phyloP scores from a whole-genome alignment of 164 flowering plant genomes.

The Vitis rotundifolia region DNA sequence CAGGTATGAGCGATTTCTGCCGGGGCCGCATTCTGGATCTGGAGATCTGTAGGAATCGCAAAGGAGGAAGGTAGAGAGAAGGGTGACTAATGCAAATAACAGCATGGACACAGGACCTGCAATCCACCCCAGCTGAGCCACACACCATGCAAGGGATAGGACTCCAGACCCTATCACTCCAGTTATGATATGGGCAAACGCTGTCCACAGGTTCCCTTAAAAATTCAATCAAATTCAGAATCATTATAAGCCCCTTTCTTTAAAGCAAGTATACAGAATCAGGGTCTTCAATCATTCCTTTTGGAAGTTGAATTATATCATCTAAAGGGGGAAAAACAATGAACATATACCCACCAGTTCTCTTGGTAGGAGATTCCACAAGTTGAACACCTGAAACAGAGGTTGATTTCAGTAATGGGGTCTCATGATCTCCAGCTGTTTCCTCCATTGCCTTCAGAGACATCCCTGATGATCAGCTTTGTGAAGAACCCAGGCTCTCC shows the following conservation, averaged over 20 bases:
- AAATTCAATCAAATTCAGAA: background rate
- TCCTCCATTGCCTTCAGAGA: background rate
- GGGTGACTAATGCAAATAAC: constrained; percentile 53
- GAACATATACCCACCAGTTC: constrained; percentile 8
- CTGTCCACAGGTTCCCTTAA: constrained; percentile 66
- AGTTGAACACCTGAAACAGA: background rate
- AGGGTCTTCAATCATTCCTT: background rate
- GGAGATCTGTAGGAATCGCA: constrained; percentile 57
- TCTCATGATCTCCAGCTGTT: background rate
- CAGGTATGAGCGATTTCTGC: constrained; percentile 44
- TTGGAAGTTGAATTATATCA: background rate
- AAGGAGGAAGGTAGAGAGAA: constrained; percentile 47
- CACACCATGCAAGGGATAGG: constrained; percentile 77
- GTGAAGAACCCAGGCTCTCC: background rate
- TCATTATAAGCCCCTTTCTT: no score
- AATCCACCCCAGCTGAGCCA: constrained; percentile 78
- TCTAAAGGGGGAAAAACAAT: background rate
- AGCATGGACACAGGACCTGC: constrained; percentile 62
- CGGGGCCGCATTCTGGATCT: constrained; percentile 50
- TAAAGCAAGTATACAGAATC: background rate
- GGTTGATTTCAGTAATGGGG: constrained; percentile 10
- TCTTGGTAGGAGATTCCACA: constrained; percentile 1
- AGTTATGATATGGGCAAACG: constrained; percentile 74
- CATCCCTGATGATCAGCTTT: background rate
- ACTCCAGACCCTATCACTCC: constrained; percentile 88